A percentile compares a stretch with the other conserved stretches of the same genome.
These are phyloP conservation scores for Globisporangium abappressorium DNA, from an alignment of 352 stramenopile genomes.

Conservation along the genomic window DNA sequence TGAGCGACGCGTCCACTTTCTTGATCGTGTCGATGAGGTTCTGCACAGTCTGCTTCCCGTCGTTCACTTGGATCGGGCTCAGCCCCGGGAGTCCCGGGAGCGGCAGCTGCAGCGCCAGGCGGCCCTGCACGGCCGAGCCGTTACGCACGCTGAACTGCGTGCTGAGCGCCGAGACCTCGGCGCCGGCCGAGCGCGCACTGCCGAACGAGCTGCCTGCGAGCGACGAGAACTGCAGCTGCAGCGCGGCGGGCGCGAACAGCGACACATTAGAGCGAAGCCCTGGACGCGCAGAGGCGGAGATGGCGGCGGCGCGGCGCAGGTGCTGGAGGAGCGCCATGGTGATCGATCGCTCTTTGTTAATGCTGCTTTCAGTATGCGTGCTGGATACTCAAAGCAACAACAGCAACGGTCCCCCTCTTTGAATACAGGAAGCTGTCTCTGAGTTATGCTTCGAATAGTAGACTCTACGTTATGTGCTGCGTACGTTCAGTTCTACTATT, in stretches of 20 bases:
- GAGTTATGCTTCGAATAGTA: neutral
- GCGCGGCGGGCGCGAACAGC: neutral
- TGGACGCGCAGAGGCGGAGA: neutral
- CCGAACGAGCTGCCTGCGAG: slow-evolving; percentile 1
- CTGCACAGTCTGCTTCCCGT: slow-evolving; percentile 40
- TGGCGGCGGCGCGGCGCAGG: slow-evolving; percentile 6
- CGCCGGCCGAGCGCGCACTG: neutral
- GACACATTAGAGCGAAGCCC: neutral
- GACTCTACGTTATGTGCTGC: neutral
- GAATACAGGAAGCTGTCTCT: neutral
- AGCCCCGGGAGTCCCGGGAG: slow-evolving; percentile 54
- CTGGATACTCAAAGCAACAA: slow-evolving; percentile 2
- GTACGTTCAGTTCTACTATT: too few relatives aligned
- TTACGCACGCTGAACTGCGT: slow-evolving; percentile 53
- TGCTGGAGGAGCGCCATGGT: slow-evolving; percentile 16
- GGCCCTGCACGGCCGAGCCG: slow-evolving; percentile 27
- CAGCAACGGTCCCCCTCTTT: neutral
- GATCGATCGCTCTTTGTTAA: neutral
- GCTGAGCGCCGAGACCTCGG: slow-evolving; percentile 16
- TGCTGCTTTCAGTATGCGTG: neutral
- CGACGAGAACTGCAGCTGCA: slow-evolving; percentile 10
- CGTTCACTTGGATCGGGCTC: slow-evolving; percentile 40
- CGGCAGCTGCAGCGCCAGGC: slow-evolving; percentile 57
- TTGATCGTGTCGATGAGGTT: slow-evolving; percentile 54
- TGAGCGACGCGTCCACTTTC: slow-evolving; percentile 49